Base-by-base conservation (phyloP, 2,329 filamentous ascomycete genomes). In the Botrytis hyacinthi region DNA sequence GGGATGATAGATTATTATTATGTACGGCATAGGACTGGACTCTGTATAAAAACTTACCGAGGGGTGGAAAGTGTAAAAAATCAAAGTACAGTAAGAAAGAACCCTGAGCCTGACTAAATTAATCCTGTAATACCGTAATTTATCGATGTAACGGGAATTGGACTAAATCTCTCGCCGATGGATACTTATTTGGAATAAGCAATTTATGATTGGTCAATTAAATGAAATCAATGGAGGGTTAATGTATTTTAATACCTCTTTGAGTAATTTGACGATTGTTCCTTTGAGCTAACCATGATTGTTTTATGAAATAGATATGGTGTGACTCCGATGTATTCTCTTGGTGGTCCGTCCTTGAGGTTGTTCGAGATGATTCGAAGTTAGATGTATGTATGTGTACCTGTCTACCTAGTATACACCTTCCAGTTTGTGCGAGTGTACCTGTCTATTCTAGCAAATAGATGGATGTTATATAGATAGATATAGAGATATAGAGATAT, bases 111-210 rank as follows among this genome's bases (percentile, higher is more conserved):
- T 67, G 26, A 67, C 44, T 40, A 61, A 61, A 67, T 7, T 40
- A 40, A 54, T 67, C 2, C 26, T 51, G 48, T n/a, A 46, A 46
- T 46, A 22, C 20, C 8, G 20, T 46, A 20, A 37, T 29, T 37
- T 51, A n/a, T 26, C 48, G 48, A 14, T 14, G 12, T 29, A 57
- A 20, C 37, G 46, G 65, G 46, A 16, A 54, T 22, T 54, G 35
- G 40, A 22, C 32, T 32, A 42, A 57, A 57, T 22, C 20, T 42
- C 42, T 37, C 26, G 26, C 35, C 46, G 46, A 29, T n/a, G 5
- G 48, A 57, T 40, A 22, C 57, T 57, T 32, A 68, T 29, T 42
- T 57, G 48, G n/a, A 68, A 68, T 68, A 26, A 32, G 66, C 48
- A 32, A 5, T 9, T 16, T 9, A 20, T 68, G 6, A 68, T 57